Percentiles rank a stretch among this genome's conserved stretches.
Conservation (phyloP, 345 rosid species). For the Citrus maxima region DNA sequence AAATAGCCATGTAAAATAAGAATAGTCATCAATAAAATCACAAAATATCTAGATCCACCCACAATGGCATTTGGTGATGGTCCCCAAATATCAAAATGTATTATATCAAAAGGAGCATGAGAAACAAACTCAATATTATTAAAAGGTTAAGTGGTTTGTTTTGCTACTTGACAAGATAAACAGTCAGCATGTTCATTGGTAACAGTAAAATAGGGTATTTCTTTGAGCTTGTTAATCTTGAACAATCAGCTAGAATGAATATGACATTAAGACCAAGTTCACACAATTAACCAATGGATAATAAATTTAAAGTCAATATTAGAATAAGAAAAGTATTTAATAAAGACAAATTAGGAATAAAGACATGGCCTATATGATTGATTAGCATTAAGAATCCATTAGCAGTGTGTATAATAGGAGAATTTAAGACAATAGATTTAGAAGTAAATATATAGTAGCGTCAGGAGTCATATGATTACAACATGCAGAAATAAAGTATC, state of each 20-base stretch:
- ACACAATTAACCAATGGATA: constrained; percentile 1
- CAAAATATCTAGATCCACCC: background rate
- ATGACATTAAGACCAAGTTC: background rate
- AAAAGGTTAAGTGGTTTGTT: background rate
- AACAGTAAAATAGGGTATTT: too few species aligned
- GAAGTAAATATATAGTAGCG: background rate
- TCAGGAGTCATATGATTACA: background rate
- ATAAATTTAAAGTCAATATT: constrained; percentile 10
- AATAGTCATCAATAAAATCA: background rate
- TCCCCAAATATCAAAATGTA: background rate
- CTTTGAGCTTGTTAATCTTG: too few species aligned
- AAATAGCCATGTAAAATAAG: background rate
- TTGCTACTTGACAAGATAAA: background rate
- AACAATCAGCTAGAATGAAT: background rate
- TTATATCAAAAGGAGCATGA: background rate
- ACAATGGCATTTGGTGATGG: too few species aligned
- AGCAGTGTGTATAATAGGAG: too few species aligned
- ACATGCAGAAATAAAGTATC: too few species aligned
- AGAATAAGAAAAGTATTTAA: background rate
- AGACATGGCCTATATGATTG: background rate
- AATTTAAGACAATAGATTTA: too few species aligned
- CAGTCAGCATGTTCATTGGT: background rate
- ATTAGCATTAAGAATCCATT: too few species aligned
- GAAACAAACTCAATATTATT: background rate
- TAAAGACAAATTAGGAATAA: too few species aligned